phyloP scores from a whole-genome alignment of 192 early-diverging fungal genomes.

The Coemansia sp. region DNA sequence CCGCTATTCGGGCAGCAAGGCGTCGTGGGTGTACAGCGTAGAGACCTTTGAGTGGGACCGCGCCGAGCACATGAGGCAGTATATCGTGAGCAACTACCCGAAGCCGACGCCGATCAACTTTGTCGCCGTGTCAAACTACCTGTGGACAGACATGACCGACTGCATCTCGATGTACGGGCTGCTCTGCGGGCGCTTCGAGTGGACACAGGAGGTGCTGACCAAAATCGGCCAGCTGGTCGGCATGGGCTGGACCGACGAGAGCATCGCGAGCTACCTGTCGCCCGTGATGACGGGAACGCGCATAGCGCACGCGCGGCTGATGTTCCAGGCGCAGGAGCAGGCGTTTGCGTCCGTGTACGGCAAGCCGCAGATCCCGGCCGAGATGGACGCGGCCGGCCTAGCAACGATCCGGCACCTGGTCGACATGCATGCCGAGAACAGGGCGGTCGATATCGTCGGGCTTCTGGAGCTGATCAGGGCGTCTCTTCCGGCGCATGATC shows the following conservation, averaged over 20 bases:
- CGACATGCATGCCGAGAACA: background rate
- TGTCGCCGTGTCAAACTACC: constrained; percentile 32
- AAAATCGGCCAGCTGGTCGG: constrained; percentile 9
- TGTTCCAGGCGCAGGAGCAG: constrained; percentile 2
- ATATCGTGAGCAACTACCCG: constrained; percentile 26
- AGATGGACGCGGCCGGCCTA: constrained; percentile 11
- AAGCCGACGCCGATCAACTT: constrained; percentile 27
- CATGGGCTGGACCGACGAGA: constrained; percentile 12
- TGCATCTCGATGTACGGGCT: constrained; percentile 29
- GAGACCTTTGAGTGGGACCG: constrained; percentile 17
- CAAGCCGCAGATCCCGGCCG: background rate
- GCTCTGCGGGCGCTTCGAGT: constrained; percentile 26
- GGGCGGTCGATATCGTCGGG: constrained; percentile 2
- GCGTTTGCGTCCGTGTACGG: background rate
- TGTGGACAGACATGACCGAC: constrained; percentile 21
- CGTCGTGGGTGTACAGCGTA: constrained; percentile 16
- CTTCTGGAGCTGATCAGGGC: constrained; percentile 17
- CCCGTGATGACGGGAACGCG: background rate
- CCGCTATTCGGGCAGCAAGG: constrained; percentile 18
- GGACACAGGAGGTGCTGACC: constrained; percentile 9
- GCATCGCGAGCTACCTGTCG: constrained; percentile 35
- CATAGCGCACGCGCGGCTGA: constrained; percentile 3
- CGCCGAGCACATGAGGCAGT: constrained; percentile 17
- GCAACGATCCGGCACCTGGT: constrained; percentile 10
- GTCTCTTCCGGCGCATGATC: constrained; percentile 6